A percentile compares a stretch with the other conserved stretches of the same genome.
Evolutionary conservation across 169 alveolate species (phyloP).

Genomic region (Eimeria tenella): DNA sequence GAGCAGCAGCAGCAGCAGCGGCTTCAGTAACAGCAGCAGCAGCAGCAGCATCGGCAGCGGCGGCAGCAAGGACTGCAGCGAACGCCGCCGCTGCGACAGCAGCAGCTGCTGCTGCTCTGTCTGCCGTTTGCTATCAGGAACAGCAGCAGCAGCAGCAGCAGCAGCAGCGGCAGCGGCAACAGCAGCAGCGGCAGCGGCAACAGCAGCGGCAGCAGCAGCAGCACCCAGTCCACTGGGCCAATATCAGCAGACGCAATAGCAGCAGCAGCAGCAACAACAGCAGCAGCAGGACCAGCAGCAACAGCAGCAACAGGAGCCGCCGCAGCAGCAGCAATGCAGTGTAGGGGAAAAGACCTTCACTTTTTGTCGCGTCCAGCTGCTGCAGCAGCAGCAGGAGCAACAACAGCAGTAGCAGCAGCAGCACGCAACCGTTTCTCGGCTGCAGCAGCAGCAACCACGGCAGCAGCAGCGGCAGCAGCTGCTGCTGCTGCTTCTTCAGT

Average conservation of each 20-base stretch:
- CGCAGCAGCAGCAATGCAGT: not conserved
- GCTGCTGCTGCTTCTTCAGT: not conserved
- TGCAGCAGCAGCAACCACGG: not conserved
- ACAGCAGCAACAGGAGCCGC: not conserved
- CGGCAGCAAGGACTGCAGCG: too few relatives aligned
- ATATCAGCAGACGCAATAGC: not conserved
- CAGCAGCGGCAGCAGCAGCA: constrained; percentile 24
- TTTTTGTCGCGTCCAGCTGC: not conserved
- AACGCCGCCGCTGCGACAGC: too few relatives aligned
- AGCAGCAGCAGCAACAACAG: not conserved
- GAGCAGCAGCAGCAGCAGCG: too few relatives aligned
- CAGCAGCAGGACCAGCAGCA: not conserved
- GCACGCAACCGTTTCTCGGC: too few relatives aligned
- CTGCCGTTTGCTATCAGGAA: too few relatives aligned
- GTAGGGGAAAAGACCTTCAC: not conserved
- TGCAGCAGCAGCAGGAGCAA: not conserved
- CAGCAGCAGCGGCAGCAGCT: not conserved
- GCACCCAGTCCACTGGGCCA: not conserved
- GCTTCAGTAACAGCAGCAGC: too few relatives aligned
- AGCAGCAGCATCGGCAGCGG: too few relatives aligned
- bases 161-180: not conserved
- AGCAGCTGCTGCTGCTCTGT: too few relatives aligned
- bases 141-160: too few relatives aligned
- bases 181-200: not conserved
- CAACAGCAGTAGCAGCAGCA: constrained; percentile 23